phyloP scores from a whole-genome alignment of 805 yeast species.

The Myxozyma geophila region DNA sequence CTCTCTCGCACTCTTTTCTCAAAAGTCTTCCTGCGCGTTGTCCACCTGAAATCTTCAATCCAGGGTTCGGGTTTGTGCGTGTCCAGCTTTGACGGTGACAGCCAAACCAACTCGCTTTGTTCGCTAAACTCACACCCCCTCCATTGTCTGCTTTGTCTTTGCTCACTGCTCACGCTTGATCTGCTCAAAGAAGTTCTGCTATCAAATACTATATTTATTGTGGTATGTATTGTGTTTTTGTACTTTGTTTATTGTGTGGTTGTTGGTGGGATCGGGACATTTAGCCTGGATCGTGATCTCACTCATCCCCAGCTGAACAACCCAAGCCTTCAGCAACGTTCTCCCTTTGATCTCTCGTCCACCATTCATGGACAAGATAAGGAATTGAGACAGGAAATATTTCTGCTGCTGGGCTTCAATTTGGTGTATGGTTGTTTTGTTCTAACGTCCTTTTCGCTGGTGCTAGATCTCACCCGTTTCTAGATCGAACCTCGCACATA shows the following conservation, averaged over 20 bases:
- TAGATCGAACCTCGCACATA: neutral
- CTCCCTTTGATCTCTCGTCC: neutral
- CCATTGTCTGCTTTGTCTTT: neutral
- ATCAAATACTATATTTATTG: too few relatives aligned
- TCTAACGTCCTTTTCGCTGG: neutral
- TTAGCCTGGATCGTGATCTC: too few relatives aligned
- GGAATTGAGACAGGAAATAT: neutral
- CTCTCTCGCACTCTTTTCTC: too few relatives aligned
- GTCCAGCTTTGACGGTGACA: neutral
- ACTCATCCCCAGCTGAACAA: neutral
- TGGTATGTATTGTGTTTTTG: too few relatives aligned
- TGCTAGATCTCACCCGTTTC: neutral
- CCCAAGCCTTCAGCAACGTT: neutral
- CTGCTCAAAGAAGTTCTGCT: neutral
- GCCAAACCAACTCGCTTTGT: neutral
- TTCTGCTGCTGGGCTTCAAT: neutral
- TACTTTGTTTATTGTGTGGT: too few relatives aligned
- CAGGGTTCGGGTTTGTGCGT: neutral
- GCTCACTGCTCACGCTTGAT: neutral
- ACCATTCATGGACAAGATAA: neutral
- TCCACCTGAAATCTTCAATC: neutral
- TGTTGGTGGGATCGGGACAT: too few relatives aligned
- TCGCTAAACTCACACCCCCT: neutral
- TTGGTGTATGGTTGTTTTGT: neutral
- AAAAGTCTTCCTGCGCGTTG: too few relatives aligned